Evolutionary conservation across 305 asterid species (phyloP).

Genomic region (Vinca major): DNA sequence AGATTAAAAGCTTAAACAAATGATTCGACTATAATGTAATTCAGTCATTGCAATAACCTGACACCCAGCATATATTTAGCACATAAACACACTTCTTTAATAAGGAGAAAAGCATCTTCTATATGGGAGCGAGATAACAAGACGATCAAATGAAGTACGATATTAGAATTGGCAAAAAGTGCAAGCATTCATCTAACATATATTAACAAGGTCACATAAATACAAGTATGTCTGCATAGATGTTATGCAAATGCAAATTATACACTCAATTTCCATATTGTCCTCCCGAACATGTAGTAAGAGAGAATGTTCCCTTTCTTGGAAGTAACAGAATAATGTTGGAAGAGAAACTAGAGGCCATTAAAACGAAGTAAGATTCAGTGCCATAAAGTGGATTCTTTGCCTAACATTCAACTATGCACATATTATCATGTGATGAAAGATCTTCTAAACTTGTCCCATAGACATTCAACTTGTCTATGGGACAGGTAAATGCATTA

Average conservation of each 20-base stretch:
- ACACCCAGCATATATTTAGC: background rate
- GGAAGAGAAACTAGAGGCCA: background rate
- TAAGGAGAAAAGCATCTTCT: background rate
- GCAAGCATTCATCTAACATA: background rate
- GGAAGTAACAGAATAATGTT: background rate
- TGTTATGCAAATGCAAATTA: conserved; percentile 1
- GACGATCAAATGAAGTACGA: background rate
- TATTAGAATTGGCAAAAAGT: background rate
- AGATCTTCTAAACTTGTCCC: background rate
- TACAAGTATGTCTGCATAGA: background rate
- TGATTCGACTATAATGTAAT: background rate
- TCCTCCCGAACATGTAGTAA: background rate
- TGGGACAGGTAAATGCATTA: background rate
- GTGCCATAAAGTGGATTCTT: background rate
- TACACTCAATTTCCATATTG: background rate
- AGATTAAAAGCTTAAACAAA: conserved; percentile 14
- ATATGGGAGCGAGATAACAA: background rate
- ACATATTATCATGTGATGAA: background rate
- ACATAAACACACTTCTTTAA: background rate
- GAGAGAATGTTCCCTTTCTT: background rate
- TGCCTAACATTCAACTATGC: background rate
- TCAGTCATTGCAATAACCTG: background rate
- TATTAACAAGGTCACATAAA: background rate
- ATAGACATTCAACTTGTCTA: background rate
- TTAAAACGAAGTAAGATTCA: background rate